Percentiles rank a stretch among this genome's conserved stretches.
These are phyloP conservation scores for Athelia sp. DNA, from an alignment of 1,284 basidiomycete genomes.

Conservation along the genomic window DNA sequence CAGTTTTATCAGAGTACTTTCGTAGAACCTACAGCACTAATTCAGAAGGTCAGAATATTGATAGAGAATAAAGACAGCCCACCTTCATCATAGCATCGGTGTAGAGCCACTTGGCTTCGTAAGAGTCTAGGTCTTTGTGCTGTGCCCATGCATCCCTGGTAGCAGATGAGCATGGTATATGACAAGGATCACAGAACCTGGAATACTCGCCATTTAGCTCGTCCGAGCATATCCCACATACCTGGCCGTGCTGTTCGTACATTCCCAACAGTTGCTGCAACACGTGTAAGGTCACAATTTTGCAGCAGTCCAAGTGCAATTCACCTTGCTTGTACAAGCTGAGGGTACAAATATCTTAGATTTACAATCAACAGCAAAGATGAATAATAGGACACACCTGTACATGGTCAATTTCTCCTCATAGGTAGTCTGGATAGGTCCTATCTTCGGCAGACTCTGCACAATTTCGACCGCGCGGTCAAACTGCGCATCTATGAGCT, in stretches of 20 bases:
- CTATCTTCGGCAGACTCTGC: slow-evolving; percentile 87
- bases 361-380: slow-evolving; percentile 4
- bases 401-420: slow-evolving; percentile 97
- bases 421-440: slow-evolving; percentile 94
- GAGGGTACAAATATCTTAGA: slow-evolving; percentile 4
- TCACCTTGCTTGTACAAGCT: slow-evolving; percentile 92
- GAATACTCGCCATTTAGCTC: slow-evolving; percentile 82
- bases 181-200: not conserved
- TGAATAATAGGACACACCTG: slow-evolving; percentile 44
- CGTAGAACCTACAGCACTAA: slow-evolving; percentile 58
- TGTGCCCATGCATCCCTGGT: slow-evolving; percentile 93
- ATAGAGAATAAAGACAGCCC: slow-evolving; percentile 10
- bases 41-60: not conserved
- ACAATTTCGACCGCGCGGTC: slow-evolving; percentile 93
- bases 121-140: slow-evolving; percentile 74
- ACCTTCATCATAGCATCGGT: slow-evolving; percentile 86
- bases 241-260: slow-evolving; percentile 78
- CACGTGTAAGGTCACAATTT: slow-evolving; percentile 8
- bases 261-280: slow-evolving; percentile 82
- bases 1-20: slow-evolving; percentile 80
- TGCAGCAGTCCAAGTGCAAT: slow-evolving; percentile 5
- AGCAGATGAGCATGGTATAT: slow-evolving; percentile 20
- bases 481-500: slow-evolving; percentile 79
- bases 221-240: slow-evolving; percentile 88
- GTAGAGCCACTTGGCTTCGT: slow-evolving; percentile 87